Evolutionary conservation across 352 stramenopile genomes (phyloP).

Genomic region (Albugo candida): DNA sequence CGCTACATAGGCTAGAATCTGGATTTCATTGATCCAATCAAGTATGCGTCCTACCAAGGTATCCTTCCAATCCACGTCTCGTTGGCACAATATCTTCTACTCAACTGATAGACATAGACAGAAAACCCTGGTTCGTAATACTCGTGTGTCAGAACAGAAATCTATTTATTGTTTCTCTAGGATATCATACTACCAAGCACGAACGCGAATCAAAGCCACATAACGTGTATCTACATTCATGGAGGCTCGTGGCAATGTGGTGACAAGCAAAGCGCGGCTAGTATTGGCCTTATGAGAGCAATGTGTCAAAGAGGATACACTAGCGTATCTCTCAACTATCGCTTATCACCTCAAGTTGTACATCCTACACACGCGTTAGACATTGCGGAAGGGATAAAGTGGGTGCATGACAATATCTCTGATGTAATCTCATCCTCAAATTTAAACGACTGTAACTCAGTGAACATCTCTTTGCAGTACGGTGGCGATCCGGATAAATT

Average conservation of each 20-base stretch:
- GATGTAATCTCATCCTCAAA: constrained; percentile 17
- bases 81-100: constrained; percentile 58
- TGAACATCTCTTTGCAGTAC: constrained; percentile 18
- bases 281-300: constrained; percentile 33
- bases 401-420: constrained; percentile 39
- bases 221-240: constrained; percentile 66
- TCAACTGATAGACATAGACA: constrained; percentile 17
- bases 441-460: neutral
- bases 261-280: constrained; percentile 48
- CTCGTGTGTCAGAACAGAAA: neutral
- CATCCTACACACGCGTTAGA: constrained; percentile 54
- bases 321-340: constrained; percentile 64
- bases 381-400: constrained; percentile 32
- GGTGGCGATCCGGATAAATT: constrained; percentile 21
- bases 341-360: constrained; percentile 41
- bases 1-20: no score
- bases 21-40: no score
- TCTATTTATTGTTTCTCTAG: constrained; percentile 6
- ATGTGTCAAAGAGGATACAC: constrained; percentile 31
- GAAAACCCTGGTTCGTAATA: constrained; percentile 20
- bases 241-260: constrained; percentile 69
- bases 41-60: no score
- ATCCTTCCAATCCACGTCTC: constrained; percentile 8
- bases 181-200: constrained; percentile 39
- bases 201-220: constrained; percentile 15